Base-by-base conservation (phyloP, 2,329 filamentous ascomycete species). In the Aspergillus sclerotialis region DNA sequence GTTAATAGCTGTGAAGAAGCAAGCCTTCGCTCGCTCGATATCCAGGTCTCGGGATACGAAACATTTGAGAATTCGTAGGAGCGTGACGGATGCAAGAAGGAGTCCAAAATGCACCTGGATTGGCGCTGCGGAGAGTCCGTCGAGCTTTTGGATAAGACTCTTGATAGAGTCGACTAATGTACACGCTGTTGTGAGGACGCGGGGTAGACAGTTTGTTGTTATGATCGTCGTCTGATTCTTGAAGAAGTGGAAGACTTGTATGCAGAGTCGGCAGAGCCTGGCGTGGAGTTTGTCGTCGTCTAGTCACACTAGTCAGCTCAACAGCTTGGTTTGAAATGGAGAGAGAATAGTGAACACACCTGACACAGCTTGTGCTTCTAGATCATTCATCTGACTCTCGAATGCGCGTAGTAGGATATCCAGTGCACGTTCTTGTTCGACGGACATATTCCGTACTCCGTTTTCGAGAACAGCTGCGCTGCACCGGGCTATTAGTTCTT, bases 31-130 rank as follows among this genome's bases (percentile, higher is more conserved):
- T 12, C 53, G 53, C 14, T 53, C 52, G 4, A 49, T 42, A 32
- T 66, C 59, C 3, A 66, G 37, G 7, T 49, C 53, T 2, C 40
- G 36, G 2, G 51, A 39, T 15, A 53, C 42, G 3, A 48, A 45
- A 6, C 54, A 56, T 38, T 67, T 66, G n/a, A 65, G 42, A 10
- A 66, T 53, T 4, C 63, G 55, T 2, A 65, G 44, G 2, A 67
- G 46, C 1, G 51, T 38, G 1, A 49, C 46, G 8, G 54, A 51
- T 6, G 60, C 52, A 2, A 61, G 32, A 12, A 62, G 46, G 1
- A 63, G 16, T 6, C 41, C 52, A 14, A 53, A 56, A 11, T 43
- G 40, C 7, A 61, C 44, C 23, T 55, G 53, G 3, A 53, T 33
- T 1, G 58, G 58, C 4, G 43, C 41, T 24, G 52, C 48, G 1